Conservation (phyloP, 2,329 filamentous ascomycete species). For the Bisporella sp. region DNA sequence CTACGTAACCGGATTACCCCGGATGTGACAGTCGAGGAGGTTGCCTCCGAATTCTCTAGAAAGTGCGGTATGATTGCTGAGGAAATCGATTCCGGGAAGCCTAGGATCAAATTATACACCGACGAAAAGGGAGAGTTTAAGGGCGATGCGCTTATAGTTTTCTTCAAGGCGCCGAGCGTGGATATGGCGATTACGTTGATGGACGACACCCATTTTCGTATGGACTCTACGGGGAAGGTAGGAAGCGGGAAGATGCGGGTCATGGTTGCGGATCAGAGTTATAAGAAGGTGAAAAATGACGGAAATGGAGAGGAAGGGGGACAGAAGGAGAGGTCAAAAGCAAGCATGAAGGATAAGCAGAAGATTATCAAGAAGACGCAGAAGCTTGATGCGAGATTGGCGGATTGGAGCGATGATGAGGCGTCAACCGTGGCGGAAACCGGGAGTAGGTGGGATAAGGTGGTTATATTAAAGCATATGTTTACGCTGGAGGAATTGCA, state of each 20-base stretch:
- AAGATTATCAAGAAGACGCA: constrained; percentile 90
- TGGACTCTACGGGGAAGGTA: constrained; percentile 37
- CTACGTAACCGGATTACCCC: constrained; percentile 84
- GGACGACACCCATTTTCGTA: constrained; percentile 76
- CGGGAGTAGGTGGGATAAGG: constrained; percentile 57
- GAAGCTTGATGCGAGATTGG: constrained; percentile 83
- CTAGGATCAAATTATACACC: constrained; percentile 88
- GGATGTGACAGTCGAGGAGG: constrained; percentile 73
- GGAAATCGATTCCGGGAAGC: constrained; percentile 80
- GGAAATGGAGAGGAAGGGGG: constrained; percentile 29
- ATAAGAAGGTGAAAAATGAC: constrained; percentile 78
- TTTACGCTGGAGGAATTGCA: constrained; percentile 82
- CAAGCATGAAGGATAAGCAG: constrained; percentile 67
- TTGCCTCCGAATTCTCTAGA: constrained; percentile 72
- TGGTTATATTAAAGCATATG: constrained; percentile 86
- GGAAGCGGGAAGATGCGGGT: constrained; percentile 65
- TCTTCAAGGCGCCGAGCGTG: constrained; percentile 93
- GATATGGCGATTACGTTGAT: constrained; percentile 73
- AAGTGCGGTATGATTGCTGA: constrained; percentile 91
- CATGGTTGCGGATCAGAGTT: constrained; percentile 78
- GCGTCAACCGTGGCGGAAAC: constrained; percentile 51
- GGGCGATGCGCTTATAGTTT: constrained; percentile 87
- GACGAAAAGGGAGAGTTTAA: constrained; percentile 81
- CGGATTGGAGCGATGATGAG: constrained; percentile 93
- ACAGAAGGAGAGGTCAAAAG: constrained; percentile 36